A percentile compares a stretch with the other conserved stretches of the same genome.
phyloP scores from a whole-genome alignment of 495 filamentous ascomycete species.

The Talaromyces borbonicus region DNA sequence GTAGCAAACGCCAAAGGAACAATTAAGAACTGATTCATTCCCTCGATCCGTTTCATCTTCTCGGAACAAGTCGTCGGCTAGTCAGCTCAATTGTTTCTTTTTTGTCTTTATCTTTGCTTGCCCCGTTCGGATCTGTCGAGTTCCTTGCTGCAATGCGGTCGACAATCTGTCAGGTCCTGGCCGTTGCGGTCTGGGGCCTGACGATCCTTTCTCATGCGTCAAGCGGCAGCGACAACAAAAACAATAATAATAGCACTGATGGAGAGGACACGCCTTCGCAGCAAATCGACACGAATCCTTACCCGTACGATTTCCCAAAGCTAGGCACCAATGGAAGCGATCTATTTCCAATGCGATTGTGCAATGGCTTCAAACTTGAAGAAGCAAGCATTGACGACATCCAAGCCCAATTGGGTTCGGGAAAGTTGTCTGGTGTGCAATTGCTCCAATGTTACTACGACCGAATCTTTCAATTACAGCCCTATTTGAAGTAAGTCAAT shows the following conservation, averaged over 20 bases:
- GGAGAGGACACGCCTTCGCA: too few species aligned
- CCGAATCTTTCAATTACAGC: constrained; percentile 42
- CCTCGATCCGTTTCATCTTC: too few species aligned
- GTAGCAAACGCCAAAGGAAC: too few species aligned
- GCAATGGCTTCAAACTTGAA: constrained; percentile 51
- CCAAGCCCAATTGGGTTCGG: constrained; percentile 30
- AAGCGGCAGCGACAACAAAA: background rate
- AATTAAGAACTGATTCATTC: too few species aligned
- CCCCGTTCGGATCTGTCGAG: too few species aligned
- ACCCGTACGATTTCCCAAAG: constrained; percentile 34
- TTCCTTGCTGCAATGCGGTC: too few species aligned
- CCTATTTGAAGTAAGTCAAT: constrained; percentile 47
- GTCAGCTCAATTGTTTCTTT: too few species aligned
- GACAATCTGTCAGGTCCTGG: too few species aligned
- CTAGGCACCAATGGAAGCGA: constrained; percentile 20
- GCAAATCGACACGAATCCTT: constrained; percentile 25
- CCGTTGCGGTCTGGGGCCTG: too few species aligned
- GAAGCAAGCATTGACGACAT: constrained; percentile 52
- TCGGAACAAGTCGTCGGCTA: too few species aligned
- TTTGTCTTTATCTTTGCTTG: too few species aligned
- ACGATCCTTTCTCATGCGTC: background rate
- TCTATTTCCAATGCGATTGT: constrained; percentile 50
- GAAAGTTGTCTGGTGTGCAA: constrained; percentile 37
- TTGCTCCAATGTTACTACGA: constrained; percentile 44
- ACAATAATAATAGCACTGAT: constrained; percentile 12